Base-by-base conservation (phyloP, 108 stramenopile species). In the Aurantiochytrium sp. region DNA sequence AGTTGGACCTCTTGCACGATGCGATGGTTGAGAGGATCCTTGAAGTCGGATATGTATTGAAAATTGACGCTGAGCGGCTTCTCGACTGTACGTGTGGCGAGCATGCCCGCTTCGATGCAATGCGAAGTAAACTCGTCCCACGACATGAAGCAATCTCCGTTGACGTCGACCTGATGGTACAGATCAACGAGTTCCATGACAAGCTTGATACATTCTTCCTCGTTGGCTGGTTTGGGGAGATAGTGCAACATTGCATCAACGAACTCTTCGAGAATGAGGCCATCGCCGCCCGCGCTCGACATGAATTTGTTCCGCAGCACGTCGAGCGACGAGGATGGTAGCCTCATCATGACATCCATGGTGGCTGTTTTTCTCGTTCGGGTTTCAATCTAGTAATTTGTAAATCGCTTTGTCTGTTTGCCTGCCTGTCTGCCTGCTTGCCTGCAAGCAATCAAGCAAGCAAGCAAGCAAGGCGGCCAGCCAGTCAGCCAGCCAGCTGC, bases 81-180 rank as follows among this genome's bases (percentile, higher is more conserved):
- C 23, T 83, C 76, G 16, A 83, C 51, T 21, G 6, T 47, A 12
- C 76, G 45, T 12, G 76, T 83, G 1, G 76, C 76, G n/a, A 83
- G 51, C 76, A 83, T 83, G n/a, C 76, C 76, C 3, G 76, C 76
- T 45, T 83, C 76, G 51, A 83, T 83, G 51, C 76, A 83, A 83
- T 83, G 76, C 76, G 76, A 83, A 16, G 89, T 91, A 44, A 91
- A 91, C 87, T 91, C 89, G 44, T 92, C 92, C 92, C 92, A 92
- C 44, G 90, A 90, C 72, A 92, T 58, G 53, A 51, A 73, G 23
- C 91, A 91, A 57, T 90, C 91, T 21, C 89, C 91, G 25, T 92
- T 91, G 49, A 91, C 72, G 73, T 92, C 92, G 16, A 92, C 59
- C 88, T 92, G 89, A 25, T 58, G 88, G 90, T 91, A 92, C 23